A percentile compares a stretch with the other conserved stretches of the same genome.
Evolutionary conservation across 495 filamentous ascomycete genomes (phyloP).

Genomic region (Neurospora sp.): DNA sequence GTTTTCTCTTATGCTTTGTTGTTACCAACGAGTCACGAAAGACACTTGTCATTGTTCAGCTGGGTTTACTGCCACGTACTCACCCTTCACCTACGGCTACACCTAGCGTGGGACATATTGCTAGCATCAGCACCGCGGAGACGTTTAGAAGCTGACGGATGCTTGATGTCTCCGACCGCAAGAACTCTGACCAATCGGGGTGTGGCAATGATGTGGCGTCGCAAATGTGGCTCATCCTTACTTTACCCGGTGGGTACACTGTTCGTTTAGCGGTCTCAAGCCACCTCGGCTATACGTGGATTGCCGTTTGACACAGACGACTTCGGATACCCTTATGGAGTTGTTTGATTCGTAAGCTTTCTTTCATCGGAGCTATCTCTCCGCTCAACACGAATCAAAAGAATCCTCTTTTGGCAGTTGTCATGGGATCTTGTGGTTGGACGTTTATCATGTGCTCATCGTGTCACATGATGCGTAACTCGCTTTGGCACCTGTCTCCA

Average conservation of each 20-base stretch:
- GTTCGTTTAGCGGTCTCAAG: neutral
- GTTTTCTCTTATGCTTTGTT: neutral
- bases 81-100: neutral
- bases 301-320: neutral
- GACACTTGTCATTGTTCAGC: neutral
- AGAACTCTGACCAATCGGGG: neutral
- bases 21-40: neutral
- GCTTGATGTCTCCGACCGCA: neutral
- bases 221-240: neutral
- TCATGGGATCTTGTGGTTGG: neutral
- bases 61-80: neutral
- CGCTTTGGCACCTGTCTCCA: neutral
- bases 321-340: neutral
- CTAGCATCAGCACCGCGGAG: neutral
- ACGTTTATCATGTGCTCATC: neutral
- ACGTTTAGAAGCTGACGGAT: neutral
- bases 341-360: neutral
- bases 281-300: neutral
- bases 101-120: neutral
- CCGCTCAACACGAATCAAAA: neutral
- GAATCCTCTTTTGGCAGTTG: neutral
- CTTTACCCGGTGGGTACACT: neutral
- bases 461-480: neutral
- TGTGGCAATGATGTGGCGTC: neutral
- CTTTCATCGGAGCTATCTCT: neutral